A percentile compares a stretch with the other conserved stretches of the same genome.
phyloP scores from a whole-genome alignment of 441 rosid species.

The Gossypium gossypioides region DNA sequence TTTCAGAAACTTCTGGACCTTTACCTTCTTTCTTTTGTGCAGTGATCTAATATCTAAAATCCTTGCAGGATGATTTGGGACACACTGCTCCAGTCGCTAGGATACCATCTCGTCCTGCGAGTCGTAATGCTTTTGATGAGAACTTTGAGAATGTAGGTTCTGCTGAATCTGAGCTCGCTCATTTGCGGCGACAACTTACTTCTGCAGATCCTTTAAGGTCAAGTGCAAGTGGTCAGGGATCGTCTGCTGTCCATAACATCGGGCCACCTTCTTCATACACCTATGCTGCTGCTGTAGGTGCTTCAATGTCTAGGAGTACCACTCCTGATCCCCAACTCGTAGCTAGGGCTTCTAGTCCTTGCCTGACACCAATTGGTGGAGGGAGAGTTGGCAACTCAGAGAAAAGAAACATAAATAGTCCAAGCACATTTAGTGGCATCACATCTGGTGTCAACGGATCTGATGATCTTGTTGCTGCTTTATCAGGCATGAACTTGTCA shows the following conservation, averaged over 20 bases:
- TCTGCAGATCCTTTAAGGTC: slow-evolving; percentile 32
- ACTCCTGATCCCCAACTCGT: slow-evolving; percentile 84
- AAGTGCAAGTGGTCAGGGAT: slow-evolving; percentile 32
- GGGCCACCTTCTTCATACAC: slow-evolving; percentile 49
- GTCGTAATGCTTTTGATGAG: slow-evolving; percentile 71
- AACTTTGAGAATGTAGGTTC: slow-evolving; percentile 31
- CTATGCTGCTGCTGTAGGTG: slow-evolving; percentile 75
- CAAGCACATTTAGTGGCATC: slow-evolving; percentile 47
- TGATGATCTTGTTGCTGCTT: slow-evolving; percentile 44
- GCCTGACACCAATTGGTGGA: slow-evolving; percentile 72
- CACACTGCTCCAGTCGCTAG: slow-evolving; percentile 30
- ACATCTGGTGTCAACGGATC: slow-evolving; percentile 44
- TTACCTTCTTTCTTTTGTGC: not conserved
- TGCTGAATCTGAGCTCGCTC: slow-evolving; percentile 51
- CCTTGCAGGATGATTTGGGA: slow-evolving; percentile 62
- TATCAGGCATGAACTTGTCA: slow-evolving; percentile 61
- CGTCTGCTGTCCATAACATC: slow-evolving; percentile 33
- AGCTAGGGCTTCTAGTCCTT: slow-evolving; percentile 79
- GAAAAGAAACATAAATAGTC: slow-evolving; percentile 41
- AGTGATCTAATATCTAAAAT: not conserved
- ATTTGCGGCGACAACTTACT: slow-evolving; percentile 28
- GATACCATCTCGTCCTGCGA: slow-evolving; percentile 63
- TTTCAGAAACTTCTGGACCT: not conserved
- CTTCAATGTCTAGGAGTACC: slow-evolving; percentile 65
- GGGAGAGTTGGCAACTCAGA: slow-evolving; percentile 53